Evolutionary conservation across 139 green algal genomes (phyloP).

Genomic region (Pycnococcus provasolii): DNA sequence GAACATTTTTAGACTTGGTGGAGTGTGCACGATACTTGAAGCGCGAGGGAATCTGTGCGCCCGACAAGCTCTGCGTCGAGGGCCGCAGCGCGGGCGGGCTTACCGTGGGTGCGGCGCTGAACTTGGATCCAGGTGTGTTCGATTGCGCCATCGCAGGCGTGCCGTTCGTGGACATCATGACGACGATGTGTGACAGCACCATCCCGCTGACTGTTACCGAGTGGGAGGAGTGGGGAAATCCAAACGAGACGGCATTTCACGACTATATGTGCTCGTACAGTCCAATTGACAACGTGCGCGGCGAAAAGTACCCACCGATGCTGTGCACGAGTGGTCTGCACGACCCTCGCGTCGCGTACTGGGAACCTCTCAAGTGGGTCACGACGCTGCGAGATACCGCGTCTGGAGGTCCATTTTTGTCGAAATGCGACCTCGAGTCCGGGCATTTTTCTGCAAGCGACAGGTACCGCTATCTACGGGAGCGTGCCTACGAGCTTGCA

Average conservation of each 20-base stretch:
- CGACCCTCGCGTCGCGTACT: constrained; percentile 67
- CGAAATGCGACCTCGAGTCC: constrained; percentile 20
- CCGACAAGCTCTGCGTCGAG: constrained; percentile 39
- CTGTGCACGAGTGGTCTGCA: constrained; percentile 66
- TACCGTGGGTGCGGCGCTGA: constrained; percentile 57
- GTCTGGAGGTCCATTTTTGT: constrained; percentile 20
- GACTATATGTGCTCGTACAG: constrained; percentile 76
- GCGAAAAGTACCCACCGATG: constrained; percentile 64
- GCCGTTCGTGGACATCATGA: constrained; percentile 80
- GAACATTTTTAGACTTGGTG: constrained; percentile 75
- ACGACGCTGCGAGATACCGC: constrained; percentile 54
- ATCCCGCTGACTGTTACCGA: constrained; percentile 73
- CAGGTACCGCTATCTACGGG: constrained; percentile 32
- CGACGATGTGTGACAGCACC: constrained; percentile 45
- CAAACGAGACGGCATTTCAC: constrained; percentile 55
- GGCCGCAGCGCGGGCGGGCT: constrained; percentile 64
- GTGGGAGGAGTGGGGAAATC: constrained; percentile 70
- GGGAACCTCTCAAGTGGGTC: constrained; percentile 72
- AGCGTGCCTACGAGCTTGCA: constrained; percentile 58
- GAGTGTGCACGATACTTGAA: constrained; percentile 42
- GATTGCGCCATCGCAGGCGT: constrained; percentile 54
- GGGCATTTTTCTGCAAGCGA: constrained; percentile 19
- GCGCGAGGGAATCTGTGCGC: constrained; percentile 2
- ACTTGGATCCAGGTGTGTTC: constrained; percentile 60
- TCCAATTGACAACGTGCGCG: constrained; percentile 76